Conservation (phyloP, 2,329 filamentous ascomycete species). For the Fusarium avenaceum region DNA sequence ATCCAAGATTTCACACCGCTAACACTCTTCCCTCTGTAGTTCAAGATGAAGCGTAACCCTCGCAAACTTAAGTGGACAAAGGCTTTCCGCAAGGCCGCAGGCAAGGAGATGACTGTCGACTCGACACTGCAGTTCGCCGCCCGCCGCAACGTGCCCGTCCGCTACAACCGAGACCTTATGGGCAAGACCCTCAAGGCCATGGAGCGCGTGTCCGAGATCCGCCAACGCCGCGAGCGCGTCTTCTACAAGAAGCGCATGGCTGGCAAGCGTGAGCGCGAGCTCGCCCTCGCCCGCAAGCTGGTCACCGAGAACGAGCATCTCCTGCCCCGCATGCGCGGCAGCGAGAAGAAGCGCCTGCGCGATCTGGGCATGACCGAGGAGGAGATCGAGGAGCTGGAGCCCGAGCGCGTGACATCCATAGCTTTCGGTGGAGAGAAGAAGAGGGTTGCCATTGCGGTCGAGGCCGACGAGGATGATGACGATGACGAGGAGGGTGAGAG, state of each 20-base stretch:
- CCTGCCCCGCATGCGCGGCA: constrained; percentile 78
- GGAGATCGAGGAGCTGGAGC: constrained; percentile 64
- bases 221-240: constrained; percentile 83
- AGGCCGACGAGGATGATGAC: constrained; percentile 54
- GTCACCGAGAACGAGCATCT: constrained; percentile 94
- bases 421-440: constrained; percentile 61
- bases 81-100: constrained; percentile 83
- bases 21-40: constrained; percentile 59
- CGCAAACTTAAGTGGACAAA: constrained; percentile 98
- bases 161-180: constrained; percentile 95
- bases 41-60: constrained; percentile 99
- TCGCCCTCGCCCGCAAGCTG: constrained; percentile 85
- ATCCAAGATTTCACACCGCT: constrained; percentile 12
- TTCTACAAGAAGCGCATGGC: constrained; percentile 96
- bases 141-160: constrained; percentile 91
- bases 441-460: constrained; percentile 53
- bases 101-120: constrained; percentile 93
- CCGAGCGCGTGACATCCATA: constrained; percentile 54
- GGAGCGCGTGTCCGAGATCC: constrained; percentile 89
- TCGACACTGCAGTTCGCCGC: constrained; percentile 92
- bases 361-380: constrained; percentile 64
- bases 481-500: constrained; percentile 52
- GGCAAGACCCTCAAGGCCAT: constrained; percentile 91
- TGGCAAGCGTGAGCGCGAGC: constrained; percentile 86
- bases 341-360: constrained; percentile 71